phyloP scores from a whole-genome alignment of 768 basidiomycete genomes.

The Lentinula sp. region DNA sequence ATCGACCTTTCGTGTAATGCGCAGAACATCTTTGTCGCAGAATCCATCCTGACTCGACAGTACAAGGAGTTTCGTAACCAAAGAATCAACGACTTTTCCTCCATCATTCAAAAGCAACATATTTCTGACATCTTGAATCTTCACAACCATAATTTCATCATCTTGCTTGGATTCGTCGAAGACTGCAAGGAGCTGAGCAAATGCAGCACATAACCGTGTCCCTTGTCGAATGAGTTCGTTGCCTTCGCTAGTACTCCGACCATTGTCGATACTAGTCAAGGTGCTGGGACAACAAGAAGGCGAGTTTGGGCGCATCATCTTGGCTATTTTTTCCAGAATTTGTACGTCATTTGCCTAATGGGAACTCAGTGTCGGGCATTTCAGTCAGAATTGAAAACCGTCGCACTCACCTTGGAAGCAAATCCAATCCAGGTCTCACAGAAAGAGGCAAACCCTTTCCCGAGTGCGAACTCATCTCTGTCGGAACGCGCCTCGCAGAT shows the following conservation, averaged over 20 bases:
- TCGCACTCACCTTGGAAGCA: slow-evolving; percentile 49
- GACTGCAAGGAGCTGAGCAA: slow-evolving; percentile 38
- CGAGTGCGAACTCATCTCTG: slow-evolving; percentile 34
- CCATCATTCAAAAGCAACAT: background rate
- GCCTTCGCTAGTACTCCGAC: background rate
- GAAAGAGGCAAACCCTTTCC: slow-evolving; percentile 50
- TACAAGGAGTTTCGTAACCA: background rate
- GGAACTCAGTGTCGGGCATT: background rate
- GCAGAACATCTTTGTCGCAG: slow-evolving; percentile 26
- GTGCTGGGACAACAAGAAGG: slow-evolving; percentile 3
- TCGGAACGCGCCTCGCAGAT: slow-evolving; percentile 31
- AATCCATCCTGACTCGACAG: background rate
- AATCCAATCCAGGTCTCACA: slow-evolving; percentile 72
- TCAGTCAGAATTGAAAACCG: background rate
- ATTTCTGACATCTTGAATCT: background rate
- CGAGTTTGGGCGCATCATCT: slow-evolving; percentile 23
- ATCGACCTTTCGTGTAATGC: slow-evolving; percentile 46
- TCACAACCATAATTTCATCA: background rate
- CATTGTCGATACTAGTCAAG: slow-evolving; percentile 12
- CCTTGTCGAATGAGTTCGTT: slow-evolving; percentile 23
- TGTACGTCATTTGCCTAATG: slow-evolving; percentile 41
- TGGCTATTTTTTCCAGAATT: slow-evolving; percentile 40
- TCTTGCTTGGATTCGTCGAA: slow-evolving; percentile 17
- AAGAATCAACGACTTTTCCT: background rate
- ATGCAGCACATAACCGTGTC: slow-evolving; percentile 33